phyloP scores from a whole-genome alignment of 768 basidiomycete species.

The Boletus subcaerulescens region DNA sequence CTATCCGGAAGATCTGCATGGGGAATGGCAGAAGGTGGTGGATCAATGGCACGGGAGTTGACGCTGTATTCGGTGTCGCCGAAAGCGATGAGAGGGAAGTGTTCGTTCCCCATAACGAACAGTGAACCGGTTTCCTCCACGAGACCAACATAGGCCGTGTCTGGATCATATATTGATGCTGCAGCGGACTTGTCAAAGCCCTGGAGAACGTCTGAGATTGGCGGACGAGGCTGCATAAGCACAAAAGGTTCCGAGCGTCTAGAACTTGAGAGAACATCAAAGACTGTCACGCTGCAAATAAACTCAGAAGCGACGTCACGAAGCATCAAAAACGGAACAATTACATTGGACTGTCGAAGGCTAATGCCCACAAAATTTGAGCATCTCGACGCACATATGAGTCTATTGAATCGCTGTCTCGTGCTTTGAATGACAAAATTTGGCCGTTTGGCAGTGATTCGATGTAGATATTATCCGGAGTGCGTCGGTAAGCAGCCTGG shows the following conservation, averaged over 20 bases:
- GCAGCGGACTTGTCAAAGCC: constrained; percentile 33
- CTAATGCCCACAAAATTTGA: constrained; percentile 54
- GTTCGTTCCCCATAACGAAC: constrained; percentile 80
- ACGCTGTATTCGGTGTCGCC: constrained; percentile 42
- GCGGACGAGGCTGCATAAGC: constrained; percentile 82
- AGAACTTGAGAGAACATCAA: constrained; percentile 62
- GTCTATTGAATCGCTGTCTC: constrained; percentile 23
- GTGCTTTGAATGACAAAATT: constrained; percentile 68
- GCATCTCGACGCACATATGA: constrained; percentile 33
- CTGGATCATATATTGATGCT: constrained; percentile 41
- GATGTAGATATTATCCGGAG: constrained; percentile 77
- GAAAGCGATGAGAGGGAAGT: constrained; percentile 81
- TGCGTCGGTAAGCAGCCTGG: constrained; percentile 71
- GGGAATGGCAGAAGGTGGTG: constrained; percentile 30
- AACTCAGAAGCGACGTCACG: constrained; percentile 1
- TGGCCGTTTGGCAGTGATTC: constrained; percentile 79
- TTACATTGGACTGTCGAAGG: constrained; percentile 68
- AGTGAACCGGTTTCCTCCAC: constrained; percentile 70
- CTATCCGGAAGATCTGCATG: constrained; percentile 36
- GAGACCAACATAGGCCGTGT: constrained; percentile 79
- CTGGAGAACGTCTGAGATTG: constrained; percentile 70
- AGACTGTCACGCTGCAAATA: constrained; percentile 67
- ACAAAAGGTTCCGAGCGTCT: constrained; percentile 64
- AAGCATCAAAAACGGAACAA: constrained; percentile 22
- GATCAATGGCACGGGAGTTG: constrained; percentile 35